Conservation (phyloP, 495 filamentous ascomycete genomes). For the Penicillium waksmanii region DNA sequence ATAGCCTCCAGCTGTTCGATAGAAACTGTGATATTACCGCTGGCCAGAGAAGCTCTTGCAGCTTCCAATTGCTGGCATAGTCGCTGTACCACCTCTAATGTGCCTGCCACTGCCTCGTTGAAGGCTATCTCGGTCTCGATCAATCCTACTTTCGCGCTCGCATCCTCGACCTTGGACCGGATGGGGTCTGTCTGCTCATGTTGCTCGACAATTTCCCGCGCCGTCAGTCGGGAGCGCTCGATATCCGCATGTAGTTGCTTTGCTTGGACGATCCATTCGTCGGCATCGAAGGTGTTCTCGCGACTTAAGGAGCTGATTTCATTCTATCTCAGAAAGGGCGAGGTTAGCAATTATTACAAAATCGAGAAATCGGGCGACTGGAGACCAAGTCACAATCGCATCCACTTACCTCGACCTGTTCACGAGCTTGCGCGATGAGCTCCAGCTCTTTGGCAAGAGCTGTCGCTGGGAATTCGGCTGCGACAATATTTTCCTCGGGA, state of each 20-base stretch:
- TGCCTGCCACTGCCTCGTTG: slow-evolving; percentile 66
- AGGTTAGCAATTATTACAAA: neutral
- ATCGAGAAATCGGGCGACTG: neutral
- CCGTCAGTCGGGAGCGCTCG: slow-evolving; percentile 68
- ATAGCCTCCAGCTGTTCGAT: slow-evolving; percentile 62
- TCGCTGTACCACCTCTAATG: slow-evolving; percentile 61
- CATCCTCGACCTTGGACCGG: slow-evolving; percentile 62
- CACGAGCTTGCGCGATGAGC: slow-evolving; percentile 65
- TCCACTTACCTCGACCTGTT: slow-evolving; percentile 66
- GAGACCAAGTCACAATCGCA: neutral
- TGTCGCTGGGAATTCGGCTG: slow-evolving; percentile 60
- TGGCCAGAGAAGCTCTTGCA: slow-evolving; percentile 52
- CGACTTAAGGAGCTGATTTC: slow-evolving; percentile 75
- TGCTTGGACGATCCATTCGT: slow-evolving; percentile 82
- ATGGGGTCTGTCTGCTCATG: slow-evolving; percentile 67
- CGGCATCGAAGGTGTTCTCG: slow-evolving; percentile 74
- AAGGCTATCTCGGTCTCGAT: slow-evolving; percentile 76
- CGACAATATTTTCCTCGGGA: slow-evolving; percentile 73
- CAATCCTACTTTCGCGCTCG: slow-evolving; percentile 69
- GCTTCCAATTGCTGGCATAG: slow-evolving; percentile 45
- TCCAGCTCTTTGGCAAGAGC: slow-evolving; percentile 65
- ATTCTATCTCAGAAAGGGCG: slow-evolving; percentile 44
- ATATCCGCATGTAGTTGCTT: slow-evolving; percentile 84
- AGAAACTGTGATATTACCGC: slow-evolving; percentile 50
- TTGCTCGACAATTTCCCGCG: slow-evolving; percentile 73